A percentile compares a stretch with the other conserved stretches of the same genome.
phyloP scores from a whole-genome alignment of 768 basidiomycete genomes.

The Ramaria rubella region DNA sequence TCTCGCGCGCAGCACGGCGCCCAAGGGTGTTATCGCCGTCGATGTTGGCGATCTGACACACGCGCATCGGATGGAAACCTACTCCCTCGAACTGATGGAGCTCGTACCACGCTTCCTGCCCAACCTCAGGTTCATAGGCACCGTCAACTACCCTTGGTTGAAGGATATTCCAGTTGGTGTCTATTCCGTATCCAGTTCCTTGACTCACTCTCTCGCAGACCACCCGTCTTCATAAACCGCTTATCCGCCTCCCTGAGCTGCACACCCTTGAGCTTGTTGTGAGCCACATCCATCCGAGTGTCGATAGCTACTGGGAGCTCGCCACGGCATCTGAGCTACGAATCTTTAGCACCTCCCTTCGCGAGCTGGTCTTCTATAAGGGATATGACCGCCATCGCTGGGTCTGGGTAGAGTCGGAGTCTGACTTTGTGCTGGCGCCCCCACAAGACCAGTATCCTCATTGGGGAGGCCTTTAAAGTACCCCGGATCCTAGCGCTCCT shows the following conservation, averaged over 20 bases:
- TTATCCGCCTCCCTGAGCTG: conserved; percentile 2
- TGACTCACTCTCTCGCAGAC: not conserved
- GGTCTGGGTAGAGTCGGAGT: conserved; percentile 3
- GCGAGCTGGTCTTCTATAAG: conserved; percentile 2
- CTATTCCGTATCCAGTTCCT: not conserved
- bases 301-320: conserved; percentile 5
- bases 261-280: conserved; percentile 7
- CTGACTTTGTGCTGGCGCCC: conserved; percentile 4
- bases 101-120: conserved; percentile 6
- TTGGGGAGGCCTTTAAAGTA: not conserved
- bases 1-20: conserved; percentile 1
- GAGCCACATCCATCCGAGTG: conserved; percentile 3
- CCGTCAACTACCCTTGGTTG: conserved; percentile 3
- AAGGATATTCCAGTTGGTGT: conserved; percentile 2
- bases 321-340: conserved; percentile 3
- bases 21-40: not conserved
- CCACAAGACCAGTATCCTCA: not conserved
- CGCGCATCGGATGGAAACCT: conserved; percentile 3
- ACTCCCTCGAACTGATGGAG: conserved; percentile 7
- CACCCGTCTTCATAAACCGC: conserved; percentile 1
- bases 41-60: conserved; percentile 4
- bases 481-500: not conserved
- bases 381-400: conserved; percentile 4
- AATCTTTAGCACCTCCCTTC: conserved; percentile 1
- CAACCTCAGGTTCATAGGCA: conserved; percentile 3